Base-by-base conservation (phyloP, 371 early-diverging fungal species). In the Fennellomyces sp. region DNA sequence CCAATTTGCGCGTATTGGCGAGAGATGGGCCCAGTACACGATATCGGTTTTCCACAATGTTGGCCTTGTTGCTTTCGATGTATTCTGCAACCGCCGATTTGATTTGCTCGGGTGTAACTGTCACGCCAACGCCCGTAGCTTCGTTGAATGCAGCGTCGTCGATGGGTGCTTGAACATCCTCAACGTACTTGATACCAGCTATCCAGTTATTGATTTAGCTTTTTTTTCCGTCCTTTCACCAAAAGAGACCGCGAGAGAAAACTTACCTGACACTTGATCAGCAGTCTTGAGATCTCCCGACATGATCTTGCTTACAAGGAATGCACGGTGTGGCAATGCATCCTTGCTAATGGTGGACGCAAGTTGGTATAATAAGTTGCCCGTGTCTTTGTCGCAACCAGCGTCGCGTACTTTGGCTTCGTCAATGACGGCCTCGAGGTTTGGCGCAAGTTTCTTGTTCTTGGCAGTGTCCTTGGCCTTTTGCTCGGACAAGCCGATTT, bases 381-480 rank as follows among this genome's bases (percentile, higher is more conserved):
- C 97, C 10, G 69, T 62, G 2, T 85, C 66, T 70, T 93, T 91
- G 55, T 85, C 80, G 45, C 83, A 81, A n/a, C 81, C 84, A 11
- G 78, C 70, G 25, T 84, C 73, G 29, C 77, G 77, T 56, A 83
- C 81, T 15, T 88, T 85, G 7, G 92, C 90, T 51, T 90, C 80
- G 52, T 78, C 66, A 50, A 89, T 88, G 25, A 81, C 76, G 27
- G 59, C 70, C 59, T 86, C 87, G 29, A 98, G 84, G 15, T 82
- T 81, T 2, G 93, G 89, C 6, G 93, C 89, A 8, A 97, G 75
- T 73, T 97, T 97, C 73, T 95, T 95, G 82, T 98, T 97, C 63
- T 88, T 90, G 39, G 90, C 94, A 0, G 97, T 95, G 66, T 97
- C 97, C 73, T 91, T 90, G 54, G 97, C 97, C 73, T 96, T 95